Evolutionary conservation across 2,329 filamentous ascomycete species (phyloP).

Genomic region (Myrmaecium sp.): DNA sequence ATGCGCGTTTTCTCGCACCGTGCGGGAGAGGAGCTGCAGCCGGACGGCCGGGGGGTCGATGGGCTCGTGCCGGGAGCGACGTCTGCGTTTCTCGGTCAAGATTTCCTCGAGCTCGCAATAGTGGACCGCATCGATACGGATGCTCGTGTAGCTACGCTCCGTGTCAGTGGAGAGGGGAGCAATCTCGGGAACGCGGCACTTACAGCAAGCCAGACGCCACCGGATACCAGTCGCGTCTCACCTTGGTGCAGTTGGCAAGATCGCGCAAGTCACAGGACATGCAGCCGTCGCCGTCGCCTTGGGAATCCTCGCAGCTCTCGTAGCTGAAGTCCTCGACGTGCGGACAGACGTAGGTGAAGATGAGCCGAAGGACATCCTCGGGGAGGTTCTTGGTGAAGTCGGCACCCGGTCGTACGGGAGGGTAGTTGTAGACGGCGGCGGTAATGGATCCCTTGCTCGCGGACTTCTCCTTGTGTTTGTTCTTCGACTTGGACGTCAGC

Average conservation of each 20-base stretch:
- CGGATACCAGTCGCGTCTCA: constrained; percentile 54
- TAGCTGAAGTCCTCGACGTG: constrained; percentile 64
- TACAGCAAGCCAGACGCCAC: constrained; percentile 45
- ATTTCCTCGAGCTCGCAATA: constrained; percentile 80
- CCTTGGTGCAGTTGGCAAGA: constrained; percentile 60
- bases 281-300: constrained; percentile 61
- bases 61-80: constrained; percentile 44
- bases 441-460: constrained; percentile 13
- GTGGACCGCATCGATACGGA: constrained; percentile 86
- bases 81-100: constrained; percentile 53
- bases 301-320: constrained; percentile 66
- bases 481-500: constrained; percentile 25
- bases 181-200: constrained; percentile 18
- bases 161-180: constrained; percentile 6
- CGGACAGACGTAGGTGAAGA: constrained; percentile 71
- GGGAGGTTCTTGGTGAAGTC: constrained; percentile 39
- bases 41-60: constrained; percentile 64
- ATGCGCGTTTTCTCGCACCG: constrained; percentile 59
- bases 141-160: constrained; percentile 55
- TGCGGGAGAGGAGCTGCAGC: constrained; percentile 62
- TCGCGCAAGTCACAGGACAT: constrained; percentile 90
- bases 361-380: constrained; percentile 50
- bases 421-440: constrained; percentile 11
- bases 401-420: constrained; percentile 14
- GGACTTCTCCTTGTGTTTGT: constrained; percentile 12